A percentile compares a stretch with the other conserved stretches of the same genome.
Evolutionary conservation across 805 yeast genomes (phyloP).

Genomic region (Cyberlindnera xishuangbannaensis): DNA sequence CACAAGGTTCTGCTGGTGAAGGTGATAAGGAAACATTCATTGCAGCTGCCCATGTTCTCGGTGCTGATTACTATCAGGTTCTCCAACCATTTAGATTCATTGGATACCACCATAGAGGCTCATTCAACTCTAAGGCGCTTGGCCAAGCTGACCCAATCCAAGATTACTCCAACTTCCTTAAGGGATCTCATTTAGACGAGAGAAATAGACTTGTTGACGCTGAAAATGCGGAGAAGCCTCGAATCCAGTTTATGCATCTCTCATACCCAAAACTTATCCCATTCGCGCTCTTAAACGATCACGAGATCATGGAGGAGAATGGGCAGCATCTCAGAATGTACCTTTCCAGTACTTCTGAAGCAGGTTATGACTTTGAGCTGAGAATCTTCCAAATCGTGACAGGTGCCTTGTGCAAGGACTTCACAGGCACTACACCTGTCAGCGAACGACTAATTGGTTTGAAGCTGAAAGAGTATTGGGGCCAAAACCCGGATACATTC

Average conservation of each 20-base stretch:
- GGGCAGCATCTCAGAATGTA: slow-evolving; percentile 31
- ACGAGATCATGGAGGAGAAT: slow-evolving; percentile 21
- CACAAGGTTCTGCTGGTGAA: slow-evolving; percentile 67
- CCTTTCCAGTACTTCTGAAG: slow-evolving; percentile 16
- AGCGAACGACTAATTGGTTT: slow-evolving; percentile 24
- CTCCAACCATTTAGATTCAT: slow-evolving; percentile 29
- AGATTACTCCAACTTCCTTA: slow-evolving; percentile 23
- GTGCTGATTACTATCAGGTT: slow-evolving; percentile 42
- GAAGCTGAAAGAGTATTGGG: slow-evolving; percentile 25
- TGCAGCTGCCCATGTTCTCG: slow-evolving; percentile 51
- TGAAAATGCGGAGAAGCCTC: slow-evolving; percentile 14
- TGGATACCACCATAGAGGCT: slow-evolving; percentile 26
- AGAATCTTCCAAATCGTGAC: slow-evolving; percentile 34
- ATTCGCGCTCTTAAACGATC: slow-evolving; percentile 22
- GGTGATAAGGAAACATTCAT: slow-evolving; percentile 71
- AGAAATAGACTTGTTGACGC: slow-evolving; percentile 12
- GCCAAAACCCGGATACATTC: slow-evolving; percentile 22
- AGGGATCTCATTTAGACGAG: slow-evolving; percentile 17
- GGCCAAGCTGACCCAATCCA: slow-evolving; percentile 36
- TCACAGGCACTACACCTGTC: slow-evolving; percentile 20
- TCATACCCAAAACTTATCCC: slow-evolving; percentile 51
- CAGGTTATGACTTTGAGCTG: slow-evolving; percentile 36
- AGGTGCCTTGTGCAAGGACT: slow-evolving; percentile 31
- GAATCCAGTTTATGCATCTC: slow-evolving; percentile 46
- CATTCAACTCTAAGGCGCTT: slow-evolving; percentile 33